These are phyloP conservation scores for Saccharomyces hybrid DNA, from an alignment of 1,139 yeast genomes.

Conservation along the genomic window DNA sequence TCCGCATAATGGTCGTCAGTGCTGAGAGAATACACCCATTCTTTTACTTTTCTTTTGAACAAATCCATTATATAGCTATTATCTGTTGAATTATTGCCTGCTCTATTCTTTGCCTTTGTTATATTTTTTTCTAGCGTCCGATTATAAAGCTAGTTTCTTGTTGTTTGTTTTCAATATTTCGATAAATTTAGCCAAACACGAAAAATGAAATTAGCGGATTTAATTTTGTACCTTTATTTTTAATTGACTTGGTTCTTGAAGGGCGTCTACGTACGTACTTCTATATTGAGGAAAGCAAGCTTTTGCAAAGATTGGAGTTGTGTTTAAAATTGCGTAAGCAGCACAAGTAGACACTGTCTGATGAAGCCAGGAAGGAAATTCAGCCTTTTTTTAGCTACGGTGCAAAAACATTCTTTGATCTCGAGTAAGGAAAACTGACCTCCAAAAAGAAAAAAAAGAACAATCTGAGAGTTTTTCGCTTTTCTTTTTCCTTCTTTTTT, in stretches of 20 bases:
- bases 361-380: background rate
- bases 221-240: background rate
- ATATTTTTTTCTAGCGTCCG: background rate
- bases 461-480: slow-evolving; percentile 20
- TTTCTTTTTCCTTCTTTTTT: background rate
- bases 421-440: background rate
- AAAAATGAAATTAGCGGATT: background rate
- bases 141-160: background rate
- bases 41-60: slow-evolving; percentile 38
- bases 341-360: background rate
- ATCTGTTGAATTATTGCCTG: background rate
- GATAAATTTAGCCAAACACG: background rate
- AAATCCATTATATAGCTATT: slow-evolving; percentile 24
- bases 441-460: background rate
- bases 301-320: background rate
- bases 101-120: background rate
- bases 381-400: background rate
- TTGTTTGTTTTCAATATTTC: background rate
- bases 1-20: slow-evolving; percentile 67
- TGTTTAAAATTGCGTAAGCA: background rate
- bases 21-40: slow-evolving; percentile 55
- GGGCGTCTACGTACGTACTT: background rate
- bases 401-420: slow-evolving; percentile 1
- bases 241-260: background rate
- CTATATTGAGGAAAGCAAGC: background rate